These are phyloP conservation scores for Ambrosiella beaveri DNA, from an alignment of 2,329 filamentous ascomycete genomes.

Conservation along the genomic window DNA sequence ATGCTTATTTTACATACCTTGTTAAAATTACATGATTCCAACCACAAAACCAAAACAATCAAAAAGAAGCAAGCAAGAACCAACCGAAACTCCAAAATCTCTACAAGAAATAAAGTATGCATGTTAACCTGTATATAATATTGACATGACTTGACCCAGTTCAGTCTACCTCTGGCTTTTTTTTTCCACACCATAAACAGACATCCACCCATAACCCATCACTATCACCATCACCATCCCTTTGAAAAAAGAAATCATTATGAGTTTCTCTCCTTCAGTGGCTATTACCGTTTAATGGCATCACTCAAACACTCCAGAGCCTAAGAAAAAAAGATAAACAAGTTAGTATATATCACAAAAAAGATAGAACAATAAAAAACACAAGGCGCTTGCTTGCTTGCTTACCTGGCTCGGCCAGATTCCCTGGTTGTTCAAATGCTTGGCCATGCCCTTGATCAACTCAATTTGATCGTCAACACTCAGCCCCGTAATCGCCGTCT, in stretches of 20 bases:
- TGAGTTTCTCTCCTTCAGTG: not conserved
- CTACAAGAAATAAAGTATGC: too few species aligned
- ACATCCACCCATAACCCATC: too few species aligned
- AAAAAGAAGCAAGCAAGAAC: too few species aligned
- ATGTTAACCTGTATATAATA: too few species aligned
- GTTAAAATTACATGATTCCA: too few species aligned
- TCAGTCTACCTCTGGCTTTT: too few species aligned
- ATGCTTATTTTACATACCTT: too few species aligned
- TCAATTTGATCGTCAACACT: slow-evolving; percentile 79
- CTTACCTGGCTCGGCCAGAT: slow-evolving; percentile 25
- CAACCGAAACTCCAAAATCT: too few species aligned
- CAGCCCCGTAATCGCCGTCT: slow-evolving; percentile 80
- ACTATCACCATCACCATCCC: too few species aligned
- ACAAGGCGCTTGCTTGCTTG: not conserved
- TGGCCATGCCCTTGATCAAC: slow-evolving; percentile 45
- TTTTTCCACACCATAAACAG: too few species aligned
- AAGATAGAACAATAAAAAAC: not conserved
- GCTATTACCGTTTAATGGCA: not conserved
- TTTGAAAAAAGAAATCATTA: not conserved
- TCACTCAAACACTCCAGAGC: slow-evolving; percentile 7
- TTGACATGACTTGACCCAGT: too few species aligned
- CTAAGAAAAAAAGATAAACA: not conserved
- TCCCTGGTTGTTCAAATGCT: slow-evolving; percentile 50
- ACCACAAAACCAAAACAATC: too few species aligned
- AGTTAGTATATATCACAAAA: not conserved